Conservation (phyloP, 2,329 filamentous ascomycete genomes). For the Knufia fluminis region DNA sequence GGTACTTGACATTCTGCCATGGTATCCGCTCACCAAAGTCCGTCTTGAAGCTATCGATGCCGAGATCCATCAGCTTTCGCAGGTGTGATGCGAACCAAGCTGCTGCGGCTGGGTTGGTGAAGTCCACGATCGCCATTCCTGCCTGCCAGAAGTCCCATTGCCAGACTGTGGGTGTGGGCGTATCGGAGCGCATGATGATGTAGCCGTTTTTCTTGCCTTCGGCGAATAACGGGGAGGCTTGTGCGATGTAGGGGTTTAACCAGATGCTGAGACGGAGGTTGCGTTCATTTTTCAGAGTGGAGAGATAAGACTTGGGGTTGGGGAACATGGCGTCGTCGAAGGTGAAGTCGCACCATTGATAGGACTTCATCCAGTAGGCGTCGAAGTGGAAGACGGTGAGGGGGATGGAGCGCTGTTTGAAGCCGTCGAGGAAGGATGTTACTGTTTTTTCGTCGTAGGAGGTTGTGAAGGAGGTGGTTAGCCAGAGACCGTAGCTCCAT, state of each 20-base stretch:
- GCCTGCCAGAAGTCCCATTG: conserved; percentile 73
- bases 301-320: conserved; percentile 55
- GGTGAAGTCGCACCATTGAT: conserved; percentile 66
- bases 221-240: conserved; percentile 57
- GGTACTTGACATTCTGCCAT: conserved; percentile 52
- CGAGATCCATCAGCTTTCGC: conserved; percentile 55
- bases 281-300: conserved; percentile 49
- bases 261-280: conserved; percentile 63
- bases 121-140: conserved; percentile 65
- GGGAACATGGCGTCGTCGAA: conserved; percentile 62
- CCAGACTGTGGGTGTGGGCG: conserved; percentile 48
- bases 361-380: conserved; percentile 68
- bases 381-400: conserved; percentile 69
- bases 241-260: conserved; percentile 67
- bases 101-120: conserved; percentile 61
- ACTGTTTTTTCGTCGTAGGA: conserved; percentile 63
- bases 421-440: conserved; percentile 56
- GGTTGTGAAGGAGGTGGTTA: conserved; percentile 64
- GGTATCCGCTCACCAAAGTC: conserved; percentile 69
- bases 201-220: conserved; percentile 56
- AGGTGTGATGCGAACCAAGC: conserved; percentile 57
- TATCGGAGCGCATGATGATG: conserved; percentile 59
- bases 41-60: conserved; percentile 65
- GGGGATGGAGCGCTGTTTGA: conserved; percentile 50
- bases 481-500: conserved; percentile 70